phyloP scores from a whole-genome alignment of 2,329 filamentous ascomycete genomes.

The Diaporthe caulivora region DNA sequence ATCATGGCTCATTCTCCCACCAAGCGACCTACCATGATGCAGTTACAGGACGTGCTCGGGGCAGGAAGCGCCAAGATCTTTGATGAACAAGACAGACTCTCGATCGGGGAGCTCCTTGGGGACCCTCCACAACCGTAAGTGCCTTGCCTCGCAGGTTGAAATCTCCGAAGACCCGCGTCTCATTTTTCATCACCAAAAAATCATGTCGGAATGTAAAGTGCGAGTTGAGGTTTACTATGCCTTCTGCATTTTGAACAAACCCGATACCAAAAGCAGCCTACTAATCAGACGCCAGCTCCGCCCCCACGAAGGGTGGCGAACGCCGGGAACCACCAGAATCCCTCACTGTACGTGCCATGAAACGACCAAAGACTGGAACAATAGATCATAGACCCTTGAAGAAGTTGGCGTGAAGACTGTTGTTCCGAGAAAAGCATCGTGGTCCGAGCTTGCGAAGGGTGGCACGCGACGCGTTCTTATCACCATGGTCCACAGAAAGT shows the following conservation, averaged over 20 bases:
- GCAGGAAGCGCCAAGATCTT: neutral
- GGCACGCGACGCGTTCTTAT: neutral
- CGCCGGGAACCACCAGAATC: neutral
- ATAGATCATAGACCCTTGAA: neutral
- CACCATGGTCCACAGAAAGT: neutral
- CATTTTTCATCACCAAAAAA: neutral
- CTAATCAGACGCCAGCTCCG: neutral
- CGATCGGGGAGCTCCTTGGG: neutral
- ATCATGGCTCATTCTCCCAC: neutral
- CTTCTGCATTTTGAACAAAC: neutral
- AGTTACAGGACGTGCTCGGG: neutral
- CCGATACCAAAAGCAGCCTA: neutral
- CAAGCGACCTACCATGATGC: neutral
- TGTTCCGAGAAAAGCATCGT: no score
- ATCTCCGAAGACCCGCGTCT: neutral
- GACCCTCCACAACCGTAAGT: neutral
- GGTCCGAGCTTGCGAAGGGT: no score
- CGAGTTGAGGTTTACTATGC: neutral
- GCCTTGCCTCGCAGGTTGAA: neutral
- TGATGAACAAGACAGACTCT: neutral
- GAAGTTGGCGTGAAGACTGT: neutral
- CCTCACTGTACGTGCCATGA: neutral
- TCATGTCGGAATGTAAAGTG: neutral
- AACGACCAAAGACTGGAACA: neutral
- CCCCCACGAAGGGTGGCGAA: neutral